Evolutionary conservation across 1,139 yeast genomes (phyloP).

Genomic region (Suhomyces wounanorum): DNA sequence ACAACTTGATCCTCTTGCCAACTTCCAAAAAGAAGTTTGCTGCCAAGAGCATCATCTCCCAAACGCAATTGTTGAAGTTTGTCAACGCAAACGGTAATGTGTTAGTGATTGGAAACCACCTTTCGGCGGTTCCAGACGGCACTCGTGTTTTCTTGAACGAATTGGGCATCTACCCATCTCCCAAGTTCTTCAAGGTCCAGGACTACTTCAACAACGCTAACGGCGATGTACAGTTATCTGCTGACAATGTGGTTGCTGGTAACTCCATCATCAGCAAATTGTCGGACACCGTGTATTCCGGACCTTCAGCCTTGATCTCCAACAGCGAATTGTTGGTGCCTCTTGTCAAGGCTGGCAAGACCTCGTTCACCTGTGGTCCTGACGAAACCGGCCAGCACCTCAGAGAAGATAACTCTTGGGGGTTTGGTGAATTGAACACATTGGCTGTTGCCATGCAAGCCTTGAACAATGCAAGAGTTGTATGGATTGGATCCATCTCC

Average conservation of each 20-base stretch:
- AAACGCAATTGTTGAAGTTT: constrained; percentile 45
- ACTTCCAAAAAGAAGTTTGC: constrained; percentile 36
- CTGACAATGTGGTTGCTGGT: constrained; percentile 27
- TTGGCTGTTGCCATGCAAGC: constrained; percentile 83
- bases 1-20: constrained; percentile 44
- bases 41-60: constrained; percentile 35
- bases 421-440: constrained; percentile 78
- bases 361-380: constrained; percentile 59
- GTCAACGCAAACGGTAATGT: constrained; percentile 73
- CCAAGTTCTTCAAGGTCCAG: constrained; percentile 63
- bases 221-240: constrained; percentile 27
- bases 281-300: constrained; percentile 29
- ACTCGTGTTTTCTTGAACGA: constrained; percentile 70
- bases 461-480: constrained; percentile 71
- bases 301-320: constrained; percentile 43
- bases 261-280: constrained; percentile 26
- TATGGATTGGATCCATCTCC: constrained; percentile 75
- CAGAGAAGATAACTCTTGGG: constrained; percentile 61
- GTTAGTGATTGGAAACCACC: constrained; percentile 55
- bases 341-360: constrained; percentile 63
- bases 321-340: constrained; percentile 70
- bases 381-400: constrained; percentile 33
- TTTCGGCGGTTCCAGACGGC: constrained; percentile 59
- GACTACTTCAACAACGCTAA: constrained; percentile 61
- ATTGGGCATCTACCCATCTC: constrained; percentile 82